phyloP scores from a whole-genome alignment of 2,329 filamentous ascomycete species.

The Fusarium euwallaceae region DNA sequence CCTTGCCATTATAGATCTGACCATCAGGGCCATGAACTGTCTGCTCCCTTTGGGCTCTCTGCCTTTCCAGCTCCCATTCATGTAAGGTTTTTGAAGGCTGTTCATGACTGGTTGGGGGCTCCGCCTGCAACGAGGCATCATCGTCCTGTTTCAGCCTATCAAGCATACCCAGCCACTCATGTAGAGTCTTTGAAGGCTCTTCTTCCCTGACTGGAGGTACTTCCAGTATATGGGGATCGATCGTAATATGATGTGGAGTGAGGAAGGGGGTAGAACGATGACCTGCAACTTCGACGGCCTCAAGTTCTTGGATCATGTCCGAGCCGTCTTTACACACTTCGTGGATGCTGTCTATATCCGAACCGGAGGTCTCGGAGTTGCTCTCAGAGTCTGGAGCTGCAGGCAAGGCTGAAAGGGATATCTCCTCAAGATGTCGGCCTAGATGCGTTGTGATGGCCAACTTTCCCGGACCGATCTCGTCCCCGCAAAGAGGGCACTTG shows the following conservation, averaged over 20 bases:
- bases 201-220: no score
- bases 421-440: slow-evolving; percentile 6
- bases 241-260: no score
- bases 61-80: background rate
- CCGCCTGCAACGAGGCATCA: no score
- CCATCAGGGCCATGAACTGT: background rate
- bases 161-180: no score
- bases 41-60: background rate
- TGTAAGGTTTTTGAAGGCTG: no score
- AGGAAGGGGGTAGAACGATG: no score
- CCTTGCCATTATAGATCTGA: background rate
- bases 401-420: slow-evolving; percentile 7
- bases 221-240: no score
- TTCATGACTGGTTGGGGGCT: no score
- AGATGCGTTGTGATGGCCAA: background rate
- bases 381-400: background rate
- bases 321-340: background rate
- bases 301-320: background rate
- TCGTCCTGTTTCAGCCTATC: no score
- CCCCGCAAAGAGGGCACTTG: slow-evolving; percentile 3
- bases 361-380: background rate
- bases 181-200: no score
- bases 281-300: no score
- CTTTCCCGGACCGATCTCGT: background rate
- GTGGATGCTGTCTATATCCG: background rate